Percentiles rank a stretch among this genome's conserved stretches.
phyloP scores from a whole-genome alignment of 139 green algal genomes.

The Tetradesmus obliquus region DNA sequence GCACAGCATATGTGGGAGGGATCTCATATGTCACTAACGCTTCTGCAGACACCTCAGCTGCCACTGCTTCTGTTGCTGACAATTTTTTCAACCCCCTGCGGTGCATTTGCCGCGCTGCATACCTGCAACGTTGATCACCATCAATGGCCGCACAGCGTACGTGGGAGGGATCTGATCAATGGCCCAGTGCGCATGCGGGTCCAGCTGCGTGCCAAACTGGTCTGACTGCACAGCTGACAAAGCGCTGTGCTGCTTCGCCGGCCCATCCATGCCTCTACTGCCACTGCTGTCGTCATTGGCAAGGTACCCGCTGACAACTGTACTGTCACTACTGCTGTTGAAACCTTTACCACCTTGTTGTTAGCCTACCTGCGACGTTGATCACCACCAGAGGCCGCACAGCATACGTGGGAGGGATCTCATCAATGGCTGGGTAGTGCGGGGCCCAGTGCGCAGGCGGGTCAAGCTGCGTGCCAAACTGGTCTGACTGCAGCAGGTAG shows the following conservation, averaged over 20 bases:
- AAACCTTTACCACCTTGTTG: too few species aligned
- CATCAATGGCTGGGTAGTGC: conserved; percentile 22
- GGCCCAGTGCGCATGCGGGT: conserved; percentile 25
- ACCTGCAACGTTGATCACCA: conserved; percentile 9
- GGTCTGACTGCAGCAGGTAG: conserved; percentile 19
- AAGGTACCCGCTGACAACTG: background rate
- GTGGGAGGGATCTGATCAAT: conserved; percentile 28
- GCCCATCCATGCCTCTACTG: background rate
- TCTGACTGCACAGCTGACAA: background rate
- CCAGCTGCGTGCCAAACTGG: conserved; percentile 29
- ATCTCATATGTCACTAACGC: background rate
- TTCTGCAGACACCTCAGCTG: too few species aligned
- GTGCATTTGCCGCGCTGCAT: background rate
- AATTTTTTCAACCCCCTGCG: too few species aligned
- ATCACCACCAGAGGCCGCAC: conserved; percentile 35
- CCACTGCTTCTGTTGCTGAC: too few species aligned
- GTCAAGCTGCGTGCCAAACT: conserved; percentile 34
- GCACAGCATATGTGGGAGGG: conserved; percentile 17
- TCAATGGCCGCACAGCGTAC: conserved; percentile 21
- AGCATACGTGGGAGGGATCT: conserved; percentile 27
- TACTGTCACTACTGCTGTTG: background rate
- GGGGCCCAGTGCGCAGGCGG: conserved; percentile 24
- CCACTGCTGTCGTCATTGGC: background rate
- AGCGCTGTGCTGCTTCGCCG: too few species aligned
- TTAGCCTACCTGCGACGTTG: background rate